Evolutionary conservation across 768 basidiomycete genomes (phyloP).

Genomic region (Phaffia australis): DNA sequence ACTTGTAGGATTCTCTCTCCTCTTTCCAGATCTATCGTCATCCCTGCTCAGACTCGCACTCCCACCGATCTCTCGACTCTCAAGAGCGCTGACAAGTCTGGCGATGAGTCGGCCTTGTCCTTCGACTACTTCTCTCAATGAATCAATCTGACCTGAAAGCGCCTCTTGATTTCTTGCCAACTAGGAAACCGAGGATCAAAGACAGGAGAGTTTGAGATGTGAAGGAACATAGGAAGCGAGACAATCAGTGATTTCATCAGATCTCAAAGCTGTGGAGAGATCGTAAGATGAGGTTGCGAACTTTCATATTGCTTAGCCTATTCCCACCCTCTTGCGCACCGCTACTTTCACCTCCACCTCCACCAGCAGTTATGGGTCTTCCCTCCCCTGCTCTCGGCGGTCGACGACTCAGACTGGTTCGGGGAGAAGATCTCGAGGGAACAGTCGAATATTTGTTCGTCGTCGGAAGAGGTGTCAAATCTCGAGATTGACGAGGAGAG

Average conservation of each 20-base stretch:
- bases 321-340: conserved; percentile 19
- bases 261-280: conserved; percentile 35
- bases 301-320: conserved; percentile 29
- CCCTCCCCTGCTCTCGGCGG: conserved; percentile 30
- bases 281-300: no score
- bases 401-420: conserved; percentile 6
- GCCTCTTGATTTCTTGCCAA: conserved; percentile 26
- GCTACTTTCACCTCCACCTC: conserved; percentile 2
- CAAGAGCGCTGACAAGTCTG: conserved; percentile 28
- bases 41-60: no score
- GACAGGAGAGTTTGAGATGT: neutral
- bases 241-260: conserved; percentile 31
- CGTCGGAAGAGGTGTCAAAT: neutral
- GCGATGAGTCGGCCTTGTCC: conserved; percentile 34
- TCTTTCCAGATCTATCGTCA: no score
- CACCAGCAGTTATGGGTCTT: conserved; percentile 14
- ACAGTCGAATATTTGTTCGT: conserved; percentile 16
- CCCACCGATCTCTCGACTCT: neutral
- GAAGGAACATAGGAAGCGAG: neutral
- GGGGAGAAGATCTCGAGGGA: conserved; percentile 22
- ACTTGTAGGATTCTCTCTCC: no score
- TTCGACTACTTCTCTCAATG: conserved; percentile 35
- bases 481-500: conserved; percentile 11
- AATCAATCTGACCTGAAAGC: conserved; percentile 25
- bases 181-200: conserved; percentile 30